phyloP scores from a whole-genome alignment of 2,329 filamentous ascomycete genomes.

The Alternaria longipes region DNA sequence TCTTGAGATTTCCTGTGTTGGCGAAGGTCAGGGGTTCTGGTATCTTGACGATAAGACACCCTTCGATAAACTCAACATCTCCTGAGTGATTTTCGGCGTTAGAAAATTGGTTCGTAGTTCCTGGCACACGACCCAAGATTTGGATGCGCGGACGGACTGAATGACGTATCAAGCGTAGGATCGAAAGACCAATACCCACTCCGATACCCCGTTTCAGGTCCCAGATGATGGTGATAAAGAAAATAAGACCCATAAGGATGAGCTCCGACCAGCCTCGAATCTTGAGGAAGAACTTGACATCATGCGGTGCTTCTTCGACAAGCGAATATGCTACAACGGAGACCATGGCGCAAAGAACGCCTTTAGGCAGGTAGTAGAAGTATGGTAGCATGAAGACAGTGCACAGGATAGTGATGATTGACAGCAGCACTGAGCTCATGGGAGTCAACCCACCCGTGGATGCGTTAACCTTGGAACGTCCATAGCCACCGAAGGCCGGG shows the following conservation, averaged over 20 bases:
- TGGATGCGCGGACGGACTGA: slow-evolving; percentile 93
- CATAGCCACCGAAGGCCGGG: slow-evolving; percentile 95
- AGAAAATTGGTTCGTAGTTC: slow-evolving; percentile 79
- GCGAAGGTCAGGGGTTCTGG: slow-evolving; percentile 96
- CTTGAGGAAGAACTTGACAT: slow-evolving; percentile 86
- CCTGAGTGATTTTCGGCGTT: slow-evolving; percentile 80
- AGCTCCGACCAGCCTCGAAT: slow-evolving; percentile 90
- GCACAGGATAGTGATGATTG: slow-evolving; percentile 80
- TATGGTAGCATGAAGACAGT: slow-evolving; percentile 86
- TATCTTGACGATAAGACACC: slow-evolving; percentile 95
- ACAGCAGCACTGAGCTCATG: slow-evolving; percentile 90
- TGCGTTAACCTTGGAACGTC: slow-evolving; percentile 92
- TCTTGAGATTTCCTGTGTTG: slow-evolving; percentile 92
- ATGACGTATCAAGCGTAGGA: slow-evolving; percentile 89
- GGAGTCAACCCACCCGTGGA: slow-evolving; percentile 91
- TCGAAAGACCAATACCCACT: slow-evolving; percentile 88
- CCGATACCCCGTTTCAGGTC: slow-evolving; percentile 93
- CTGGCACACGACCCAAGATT: slow-evolving; percentile 88
- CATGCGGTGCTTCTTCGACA: slow-evolving; percentile 93
- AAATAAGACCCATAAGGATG: slow-evolving; percentile 87
- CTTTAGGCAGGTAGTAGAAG: slow-evolving; percentile 97
- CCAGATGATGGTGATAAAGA: slow-evolving; percentile 92
- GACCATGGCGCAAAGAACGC: slow-evolving; percentile 91
- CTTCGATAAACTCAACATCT: slow-evolving; percentile 86
- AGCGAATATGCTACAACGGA: slow-evolving; percentile 94